These are phyloP conservation scores for Cephaloascus albidus DNA, from an alignment of 805 yeast species.

Conservation along the genomic window DNA sequence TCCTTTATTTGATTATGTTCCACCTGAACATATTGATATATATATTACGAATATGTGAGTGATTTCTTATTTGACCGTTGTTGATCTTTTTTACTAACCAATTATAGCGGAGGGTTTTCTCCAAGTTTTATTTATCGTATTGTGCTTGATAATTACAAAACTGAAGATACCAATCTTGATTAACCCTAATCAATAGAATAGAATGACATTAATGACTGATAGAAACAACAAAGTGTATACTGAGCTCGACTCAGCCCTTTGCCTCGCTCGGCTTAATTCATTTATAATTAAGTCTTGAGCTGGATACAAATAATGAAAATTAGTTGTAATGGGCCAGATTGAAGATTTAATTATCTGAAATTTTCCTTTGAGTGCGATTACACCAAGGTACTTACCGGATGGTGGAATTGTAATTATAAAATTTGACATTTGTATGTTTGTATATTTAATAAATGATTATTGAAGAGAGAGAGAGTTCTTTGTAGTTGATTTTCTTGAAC, in stretches of 20 bases:
- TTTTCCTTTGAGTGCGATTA: constrained; percentile 54
- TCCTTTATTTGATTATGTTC: constrained; percentile 83
- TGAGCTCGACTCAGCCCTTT: constrained; percentile 29
- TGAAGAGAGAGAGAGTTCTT: too few species aligned
- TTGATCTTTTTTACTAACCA: neutral
- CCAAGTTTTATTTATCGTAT: constrained; percentile 94
- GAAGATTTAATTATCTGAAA: constrained; percentile 12
- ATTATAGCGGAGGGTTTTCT: constrained; percentile 71
- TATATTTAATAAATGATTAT: neutral
- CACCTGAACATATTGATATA: constrained; percentile 91
- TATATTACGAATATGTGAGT: constrained; percentile 76
- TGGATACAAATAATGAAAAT: constrained; percentile 29
- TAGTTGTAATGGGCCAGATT: constrained; percentile 36
- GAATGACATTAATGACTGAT: neutral
- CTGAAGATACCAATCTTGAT: constrained; percentile 65
- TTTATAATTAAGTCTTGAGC: constrained; percentile 43
- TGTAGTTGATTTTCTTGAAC: too few species aligned
- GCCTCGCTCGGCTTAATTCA: constrained; percentile 51
- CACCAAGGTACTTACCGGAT: constrained; percentile 21
- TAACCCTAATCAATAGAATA: too few species aligned
- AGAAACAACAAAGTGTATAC: neutral
- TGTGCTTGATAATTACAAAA: constrained; percentile 86
- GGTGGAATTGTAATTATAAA: constrained; percentile 29
- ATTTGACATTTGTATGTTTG: constrained; percentile 14
- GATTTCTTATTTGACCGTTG: neutral